Evolutionary conservation across 2,329 filamentous ascomycete species (phyloP).

Genomic region (Alternaria brassicae): DNA sequence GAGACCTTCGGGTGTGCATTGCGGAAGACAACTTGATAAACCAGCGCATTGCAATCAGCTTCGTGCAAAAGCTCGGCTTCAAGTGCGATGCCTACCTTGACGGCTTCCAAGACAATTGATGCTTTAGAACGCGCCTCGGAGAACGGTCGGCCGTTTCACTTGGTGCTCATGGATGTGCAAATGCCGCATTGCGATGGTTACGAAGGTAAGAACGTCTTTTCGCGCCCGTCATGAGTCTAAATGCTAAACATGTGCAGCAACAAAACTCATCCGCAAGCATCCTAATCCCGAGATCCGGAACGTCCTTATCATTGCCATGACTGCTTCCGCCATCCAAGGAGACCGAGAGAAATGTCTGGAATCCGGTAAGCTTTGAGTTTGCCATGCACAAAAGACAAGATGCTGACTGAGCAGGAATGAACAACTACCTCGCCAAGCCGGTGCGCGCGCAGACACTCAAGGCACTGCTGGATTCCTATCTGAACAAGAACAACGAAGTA

Average conservation of each 20-base stretch:
- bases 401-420: conserved; percentile 80
- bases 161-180: conserved; percentile 94
- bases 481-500: conserved; percentile 57
- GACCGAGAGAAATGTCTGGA: conserved; percentile 75
- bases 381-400: fast-evolving
- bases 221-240: background rate
- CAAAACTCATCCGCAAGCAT: conserved; percentile 80
- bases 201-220: conserved; percentile 56
- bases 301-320: conserved; percentile 96
- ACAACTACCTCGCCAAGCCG: conserved; percentile 94
- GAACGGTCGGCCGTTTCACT: conserved; percentile 80
- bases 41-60: conserved; percentile 90
- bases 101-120: conserved; percentile 82
- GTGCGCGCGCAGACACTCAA: conserved; percentile 88
- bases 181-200: conserved; percentile 96
- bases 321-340: conserved; percentile 90
- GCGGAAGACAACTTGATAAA: conserved; percentile 97
- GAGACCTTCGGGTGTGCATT: conserved; percentile 86
- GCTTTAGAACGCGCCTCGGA: conserved; percentile 76
- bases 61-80: conserved; percentile 85
- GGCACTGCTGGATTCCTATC: conserved; percentile 77
- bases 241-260: conserved; percentile 61
- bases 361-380: background rate
- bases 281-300: conserved; percentile 76
- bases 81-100: conserved; percentile 89